Evolutionary conservation across 2,329 filamentous ascomycete genomes (phyloP).

Genomic region (Calonectria ilicicola): DNA sequence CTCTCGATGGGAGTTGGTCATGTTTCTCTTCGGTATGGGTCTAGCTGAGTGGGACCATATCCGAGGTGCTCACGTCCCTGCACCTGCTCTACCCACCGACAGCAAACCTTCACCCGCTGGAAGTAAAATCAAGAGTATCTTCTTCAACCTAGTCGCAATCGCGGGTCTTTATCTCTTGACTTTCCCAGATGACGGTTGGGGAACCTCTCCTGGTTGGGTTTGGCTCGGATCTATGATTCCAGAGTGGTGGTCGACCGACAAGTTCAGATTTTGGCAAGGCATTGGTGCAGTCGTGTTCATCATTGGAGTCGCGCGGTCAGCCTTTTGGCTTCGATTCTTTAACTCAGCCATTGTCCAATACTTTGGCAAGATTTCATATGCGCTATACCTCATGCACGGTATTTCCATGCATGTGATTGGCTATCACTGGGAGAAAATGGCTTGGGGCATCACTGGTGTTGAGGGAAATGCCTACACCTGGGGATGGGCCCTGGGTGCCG

Average conservation of each 20-base stretch:
- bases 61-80: conserved; percentile 56
- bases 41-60: conserved; percentile 68
- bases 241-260: conserved; percentile 59
- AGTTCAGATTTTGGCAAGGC: conserved; percentile 69
- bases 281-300: conserved; percentile 66
- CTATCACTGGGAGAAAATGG: conserved; percentile 63
- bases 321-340: conserved; percentile 63
- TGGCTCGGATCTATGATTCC: conserved; percentile 62
- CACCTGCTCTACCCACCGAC: conserved; percentile 40
- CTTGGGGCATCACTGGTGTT: conserved; percentile 60
- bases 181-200: conserved; percentile 51
- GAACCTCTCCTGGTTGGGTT: conserved; percentile 66
- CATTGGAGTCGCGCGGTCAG: conserved; percentile 59
- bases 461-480: conserved; percentile 58
- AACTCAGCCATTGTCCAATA: conserved; percentile 64
- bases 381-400: conserved; percentile 72
- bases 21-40: conserved; percentile 67
- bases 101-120: conserved; percentile 26
- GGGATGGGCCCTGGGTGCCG: conserved; percentile 60
- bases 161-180: conserved; percentile 64
- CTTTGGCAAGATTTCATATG: conserved; percentile 70
- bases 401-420: conserved; percentile 65
- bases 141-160: conserved; percentile 59
- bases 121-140: conserved; percentile 32
- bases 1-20: conserved; percentile 65